phyloP scores from a whole-genome alignment of 345 rosid genomes.

The Isatis tinctoria region DNA sequence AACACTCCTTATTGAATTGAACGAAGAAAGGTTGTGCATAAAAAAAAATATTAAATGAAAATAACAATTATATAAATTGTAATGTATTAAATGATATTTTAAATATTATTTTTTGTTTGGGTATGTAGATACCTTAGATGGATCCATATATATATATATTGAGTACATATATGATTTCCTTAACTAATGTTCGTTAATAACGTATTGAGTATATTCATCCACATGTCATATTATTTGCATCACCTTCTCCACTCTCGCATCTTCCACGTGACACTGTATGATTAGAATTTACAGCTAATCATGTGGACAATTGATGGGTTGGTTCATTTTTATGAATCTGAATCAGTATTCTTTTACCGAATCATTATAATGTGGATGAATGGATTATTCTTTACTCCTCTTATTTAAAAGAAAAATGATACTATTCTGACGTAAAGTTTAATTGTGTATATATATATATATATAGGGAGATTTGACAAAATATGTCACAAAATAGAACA shows the following conservation, averaged over 20 bases:
- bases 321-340: neutral
- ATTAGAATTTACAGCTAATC: slow-evolving; percentile 12
- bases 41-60: too few species aligned
- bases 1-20: too few species aligned
- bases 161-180: neutral
- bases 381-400: neutral
- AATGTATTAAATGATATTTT: too few species aligned
- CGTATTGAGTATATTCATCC: neutral
- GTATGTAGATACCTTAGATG: too few species aligned
- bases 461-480: too few species aligned
- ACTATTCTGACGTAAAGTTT: neutral
- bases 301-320: neutral
- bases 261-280: slow-evolving; percentile 10
- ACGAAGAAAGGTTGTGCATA: too few species aligned
- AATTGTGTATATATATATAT: neutral
- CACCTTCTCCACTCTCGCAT: neutral
- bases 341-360: neutral
- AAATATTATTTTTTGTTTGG: too few species aligned
- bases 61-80: too few species aligned
- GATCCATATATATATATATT: too few species aligned
- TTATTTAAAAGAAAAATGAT: neutral
- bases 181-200: neutral
- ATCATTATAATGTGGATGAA: neutral
- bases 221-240: slow-evolving; percentile 19
- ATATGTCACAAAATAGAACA: too few species aligned